Conservation (phyloP, 1,139 yeast genomes). For the Suzukiozyma palmioleophila region DNA sequence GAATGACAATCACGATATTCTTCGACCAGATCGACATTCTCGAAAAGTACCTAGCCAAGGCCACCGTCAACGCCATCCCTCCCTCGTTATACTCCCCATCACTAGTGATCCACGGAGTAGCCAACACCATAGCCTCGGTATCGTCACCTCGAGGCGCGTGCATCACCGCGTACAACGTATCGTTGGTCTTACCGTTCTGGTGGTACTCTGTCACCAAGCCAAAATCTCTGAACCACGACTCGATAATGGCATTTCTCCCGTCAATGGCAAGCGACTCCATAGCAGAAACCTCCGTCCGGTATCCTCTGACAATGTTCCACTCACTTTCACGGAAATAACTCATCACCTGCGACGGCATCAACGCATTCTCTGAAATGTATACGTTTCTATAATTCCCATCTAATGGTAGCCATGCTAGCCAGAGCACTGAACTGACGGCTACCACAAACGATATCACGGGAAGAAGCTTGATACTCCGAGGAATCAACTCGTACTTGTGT, state of each 20-base stretch:
- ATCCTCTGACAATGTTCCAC: conserved; percentile 90
- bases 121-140: conserved; percentile 90
- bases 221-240: conserved; percentile 60
- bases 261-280: conserved; percentile 28
- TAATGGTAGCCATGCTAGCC: conserved; percentile 70
- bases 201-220: conserved; percentile 67
- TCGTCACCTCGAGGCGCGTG: conserved; percentile 96
- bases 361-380: conserved; percentile 91
- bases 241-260: conserved; percentile 43
- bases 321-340: conserved; percentile 91
- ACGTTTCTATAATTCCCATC: conserved; percentile 81
- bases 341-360: conserved; percentile 94
- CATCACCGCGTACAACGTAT: conserved; percentile 73
- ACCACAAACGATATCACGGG: conserved; percentile 63
- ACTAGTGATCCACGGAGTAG: conserved; percentile 75
- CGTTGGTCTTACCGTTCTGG: conserved; percentile 23
- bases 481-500: conserved; percentile 55
- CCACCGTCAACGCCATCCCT: conserved; percentile 69
- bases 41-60: conserved; percentile 74
- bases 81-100: conserved; percentile 69
- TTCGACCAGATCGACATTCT: conserved; percentile 95
- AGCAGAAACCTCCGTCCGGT: conserved; percentile 53
- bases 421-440: conserved; percentile 55
- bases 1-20: conserved; percentile 81
- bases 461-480: conserved; percentile 50